Base-by-base conservation (phyloP, 441 rosid genomes). In the Euphorbia celastroides region DNA sequence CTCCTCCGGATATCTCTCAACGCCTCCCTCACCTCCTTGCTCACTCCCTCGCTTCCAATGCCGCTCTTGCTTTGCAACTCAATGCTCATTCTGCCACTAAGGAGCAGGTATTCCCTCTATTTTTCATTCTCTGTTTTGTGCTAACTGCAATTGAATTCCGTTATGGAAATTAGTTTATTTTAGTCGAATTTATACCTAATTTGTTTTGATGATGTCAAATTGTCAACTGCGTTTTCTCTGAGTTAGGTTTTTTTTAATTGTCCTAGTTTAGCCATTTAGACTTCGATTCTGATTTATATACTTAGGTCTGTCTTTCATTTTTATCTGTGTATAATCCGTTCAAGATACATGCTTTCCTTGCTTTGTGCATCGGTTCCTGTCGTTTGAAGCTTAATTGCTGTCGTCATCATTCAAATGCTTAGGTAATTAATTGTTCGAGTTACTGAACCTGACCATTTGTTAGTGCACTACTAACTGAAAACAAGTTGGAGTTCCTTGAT, bases 21-120 rank as follows among this genome's bases (percentile, higher is more conserved):
- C 97, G 97, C 59, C 90, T 90, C 20, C 96, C 97, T 74, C 88
- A 90, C 79, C 89, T 93, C 57, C 93, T 78, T 32, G 96, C 98
- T 48, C 96, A 88, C 78, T 93, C 97, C 52, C 78, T 93, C 65
- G 97, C 97, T 52, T 93, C 94, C 74, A 84, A 83, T 67, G 96
- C 92, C 3, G 97, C 94, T 55, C 86, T 93, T 65, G 87, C 96
- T 59, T 89, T 85, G 72, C 98, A 93, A 81, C 78, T 93, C 71
- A 92, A 88, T 72, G 82, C 98, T 66, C 98, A 93, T 75, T 87
- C 97, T 42, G 77, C 98, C 67, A 93, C 97, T 59, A 89, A 90
- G 69, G 90, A 93, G 74, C 97, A 90, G 82, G 96, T 81, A 66
- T 44, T 52, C 16, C 41, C 2, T 57, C 51, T 13, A 19, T 54